Base-by-base conservation (phyloP, 192 early-diverging fungal species). In the Podila verticillata region DNA sequence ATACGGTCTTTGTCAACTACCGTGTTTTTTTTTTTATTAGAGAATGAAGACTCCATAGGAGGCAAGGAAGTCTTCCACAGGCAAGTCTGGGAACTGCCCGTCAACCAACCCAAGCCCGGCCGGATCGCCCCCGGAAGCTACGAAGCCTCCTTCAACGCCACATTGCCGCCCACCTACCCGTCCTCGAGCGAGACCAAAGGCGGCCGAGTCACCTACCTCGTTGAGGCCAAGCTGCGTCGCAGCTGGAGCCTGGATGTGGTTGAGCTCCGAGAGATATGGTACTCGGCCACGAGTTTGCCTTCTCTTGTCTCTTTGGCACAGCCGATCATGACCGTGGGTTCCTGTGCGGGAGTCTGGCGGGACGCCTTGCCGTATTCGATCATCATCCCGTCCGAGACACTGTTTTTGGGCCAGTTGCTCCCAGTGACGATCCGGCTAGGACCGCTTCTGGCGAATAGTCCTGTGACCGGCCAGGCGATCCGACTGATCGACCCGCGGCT, bases 241-340 rank as follows among this genome's bases (percentile, higher is more conserved):
- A 56, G 56, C 1, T 71, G 70, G 70, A 57, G 61, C 35, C 12
- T 54, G 49, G 35, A 71, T 63, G 34, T 71, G 4, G 34, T 63
- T 26, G 60, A 57, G 22, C 22, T 20, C 51, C 48, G 63, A 35
- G 19, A 19, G 13, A 71, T 71, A 29, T 71, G 70, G 70, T 71
- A 63, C 51, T 32, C 39, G 7, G 22, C 60, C 4, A 71, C 70
- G 3, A 35, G 15, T 15, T 34, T 71, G 1, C 70, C 61, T 5
- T 12, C 48, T 9, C n/a, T n/a, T n/a, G 35, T 48, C 2, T 13
- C 60, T 0, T 0, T 29, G 7, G 47, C n/a, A n/a, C n/a, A 22
- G 6, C 47, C 31, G 2, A 30, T 34, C 26, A 13, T 47, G 48
- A 39, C 61, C 9, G 19, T 51, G 20, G 56, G 51, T 1, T 47